Evolutionary conservation across 2,329 filamentous ascomycete species (phyloP).

Genomic region (Colletotrichum tofieldiae): DNA sequence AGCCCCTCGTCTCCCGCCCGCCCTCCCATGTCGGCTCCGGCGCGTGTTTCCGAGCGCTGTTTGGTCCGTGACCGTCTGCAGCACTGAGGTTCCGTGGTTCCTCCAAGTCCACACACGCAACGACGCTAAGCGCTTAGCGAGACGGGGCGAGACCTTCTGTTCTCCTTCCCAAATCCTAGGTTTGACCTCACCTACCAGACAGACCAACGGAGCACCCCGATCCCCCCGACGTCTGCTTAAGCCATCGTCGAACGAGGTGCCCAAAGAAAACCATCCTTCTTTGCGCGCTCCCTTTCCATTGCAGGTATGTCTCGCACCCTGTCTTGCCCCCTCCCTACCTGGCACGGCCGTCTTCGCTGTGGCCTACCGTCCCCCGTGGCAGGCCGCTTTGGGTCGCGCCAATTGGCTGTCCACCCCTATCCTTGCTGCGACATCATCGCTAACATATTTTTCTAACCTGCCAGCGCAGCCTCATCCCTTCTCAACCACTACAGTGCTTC

Average conservation of each 20-base stretch:
- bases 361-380: constrained; percentile 2
- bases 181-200: constrained; percentile 34
- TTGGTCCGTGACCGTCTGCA: constrained; percentile 32
- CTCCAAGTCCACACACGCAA: constrained; percentile 25
- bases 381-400: constrained; percentile 28
- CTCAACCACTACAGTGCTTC: constrained; percentile 1
- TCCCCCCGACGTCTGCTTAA: constrained; percentile 23
- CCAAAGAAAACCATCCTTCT: constrained; percentile 9
- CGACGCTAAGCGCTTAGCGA: constrained; percentile 50
- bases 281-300: constrained; percentile 32
- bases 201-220: constrained; percentile 18
- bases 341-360: background rate
- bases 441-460: constrained; percentile 40
- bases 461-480: constrained; percentile 40
- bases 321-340: background rate
- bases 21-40: constrained; percentile 40
- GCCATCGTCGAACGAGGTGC: constrained; percentile 34
- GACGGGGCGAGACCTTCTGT: constrained; percentile 45
- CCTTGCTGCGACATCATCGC: constrained; percentile 43
- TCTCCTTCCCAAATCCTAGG: constrained; percentile 43
- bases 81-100: constrained; percentile 9
- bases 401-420: constrained; percentile 44
- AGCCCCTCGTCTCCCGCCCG: constrained; percentile 6
- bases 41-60: constrained; percentile 43
- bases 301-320: constrained; percentile 31